phyloP scores from a whole-genome alignment of 2,329 filamentous ascomycete species.

The Fusarium tanahbumbuense region DNA sequence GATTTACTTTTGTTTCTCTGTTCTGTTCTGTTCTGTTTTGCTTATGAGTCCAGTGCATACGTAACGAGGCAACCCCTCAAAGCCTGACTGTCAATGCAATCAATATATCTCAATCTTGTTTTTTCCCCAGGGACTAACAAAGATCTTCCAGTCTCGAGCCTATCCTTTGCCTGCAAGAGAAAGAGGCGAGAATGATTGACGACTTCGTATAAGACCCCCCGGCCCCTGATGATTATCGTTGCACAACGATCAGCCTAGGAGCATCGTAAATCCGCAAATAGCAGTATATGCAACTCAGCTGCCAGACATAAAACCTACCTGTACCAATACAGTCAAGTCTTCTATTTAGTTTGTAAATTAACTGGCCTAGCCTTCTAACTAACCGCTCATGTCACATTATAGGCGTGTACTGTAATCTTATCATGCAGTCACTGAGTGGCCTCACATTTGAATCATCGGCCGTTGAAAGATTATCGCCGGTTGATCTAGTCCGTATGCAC shows the following conservation, averaged over 20 bases:
- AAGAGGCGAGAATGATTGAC: not conserved
- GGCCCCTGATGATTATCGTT: not conserved
- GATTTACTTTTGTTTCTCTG: constrained; percentile 22
- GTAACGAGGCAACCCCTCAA: not conserved
- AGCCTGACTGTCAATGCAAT: not conserved
- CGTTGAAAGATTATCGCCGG: not conserved
- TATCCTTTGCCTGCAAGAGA: not conserved
- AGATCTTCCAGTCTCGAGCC: not conserved
- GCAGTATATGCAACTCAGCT: not conserved
- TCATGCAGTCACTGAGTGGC: not conserved
- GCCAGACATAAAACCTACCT: not conserved
- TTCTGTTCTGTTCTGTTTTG: not conserved
- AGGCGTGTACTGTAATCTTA: not conserved
- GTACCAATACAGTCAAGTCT: not conserved
- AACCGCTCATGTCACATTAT: not conserved
- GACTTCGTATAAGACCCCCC: constrained; percentile 1
- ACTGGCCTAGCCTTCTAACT: not conserved
- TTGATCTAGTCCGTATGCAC: not conserved
- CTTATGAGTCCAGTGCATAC: not conserved
- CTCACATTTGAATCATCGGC: not conserved
- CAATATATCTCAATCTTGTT: not conserved
- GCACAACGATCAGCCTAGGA: not conserved
- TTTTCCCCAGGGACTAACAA: not conserved
- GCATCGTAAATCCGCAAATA: not conserved
- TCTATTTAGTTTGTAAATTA: not conserved